Conservation (phyloP, 257 asterid genomes). For the Solanum clarkiae region DNA sequence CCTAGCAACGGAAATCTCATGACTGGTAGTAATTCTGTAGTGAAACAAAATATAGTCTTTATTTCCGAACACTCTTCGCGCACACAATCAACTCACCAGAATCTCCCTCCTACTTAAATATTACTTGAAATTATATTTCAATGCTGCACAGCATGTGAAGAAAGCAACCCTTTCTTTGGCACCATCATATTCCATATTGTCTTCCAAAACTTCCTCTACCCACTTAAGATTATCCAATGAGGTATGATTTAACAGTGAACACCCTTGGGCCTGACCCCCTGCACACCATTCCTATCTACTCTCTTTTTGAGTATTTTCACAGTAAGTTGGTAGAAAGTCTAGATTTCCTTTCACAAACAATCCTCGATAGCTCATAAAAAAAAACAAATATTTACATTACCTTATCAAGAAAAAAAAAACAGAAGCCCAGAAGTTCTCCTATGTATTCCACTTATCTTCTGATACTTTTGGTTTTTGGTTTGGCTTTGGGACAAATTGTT, state of each 20-base stretch:
- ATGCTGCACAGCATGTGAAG: background rate
- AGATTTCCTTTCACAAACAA: background rate
- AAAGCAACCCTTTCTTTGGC: background rate
- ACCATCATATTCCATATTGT: background rate
- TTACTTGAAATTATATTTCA: background rate
- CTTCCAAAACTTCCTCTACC: background rate
- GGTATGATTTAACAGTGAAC: background rate
- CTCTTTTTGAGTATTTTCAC: background rate
- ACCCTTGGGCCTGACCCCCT: background rate
- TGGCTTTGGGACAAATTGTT: background rate
- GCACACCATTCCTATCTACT: background rate
- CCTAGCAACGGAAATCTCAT: background rate
- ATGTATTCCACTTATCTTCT: background rate
- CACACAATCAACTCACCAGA: background rate
- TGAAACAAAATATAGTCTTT: background rate
- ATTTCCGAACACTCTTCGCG: background rate
- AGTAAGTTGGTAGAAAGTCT: background rate
- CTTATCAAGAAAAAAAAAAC: background rate
- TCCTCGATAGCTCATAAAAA: background rate
- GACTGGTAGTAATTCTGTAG: background rate
- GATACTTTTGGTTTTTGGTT: background rate
- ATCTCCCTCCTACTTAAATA: background rate
- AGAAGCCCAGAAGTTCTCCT: background rate
- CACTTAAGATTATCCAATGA: background rate
- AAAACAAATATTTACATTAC: background rate